A percentile compares a stretch with the other conserved stretches of the same genome.
phyloP scores from a whole-genome alignment of 2,329 filamentous ascomycete species.

The Drechslerella dactyloides region DNA sequence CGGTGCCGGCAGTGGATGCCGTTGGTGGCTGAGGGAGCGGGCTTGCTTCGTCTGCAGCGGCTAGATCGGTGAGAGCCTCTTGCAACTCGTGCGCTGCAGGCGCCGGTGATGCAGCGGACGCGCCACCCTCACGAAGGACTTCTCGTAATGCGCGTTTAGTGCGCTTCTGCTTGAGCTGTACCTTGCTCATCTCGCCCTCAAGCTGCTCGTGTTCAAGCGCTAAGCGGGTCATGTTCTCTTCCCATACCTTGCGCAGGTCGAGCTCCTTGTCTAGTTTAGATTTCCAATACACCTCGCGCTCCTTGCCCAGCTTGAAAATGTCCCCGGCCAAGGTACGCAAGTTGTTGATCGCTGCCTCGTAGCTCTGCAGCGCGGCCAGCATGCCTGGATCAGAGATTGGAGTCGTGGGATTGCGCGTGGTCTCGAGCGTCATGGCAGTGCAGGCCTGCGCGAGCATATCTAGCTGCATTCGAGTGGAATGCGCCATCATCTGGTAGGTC shows the following conservation, averaged over 20 bases:
- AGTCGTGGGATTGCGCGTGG: slow-evolving; percentile 71
- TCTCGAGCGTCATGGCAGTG: slow-evolving; percentile 76
- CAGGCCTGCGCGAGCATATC: slow-evolving; percentile 88
- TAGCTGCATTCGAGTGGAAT: slow-evolving; percentile 89
- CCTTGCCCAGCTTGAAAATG: slow-evolving; percentile 86
- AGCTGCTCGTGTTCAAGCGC: slow-evolving; percentile 91
- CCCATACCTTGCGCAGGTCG: slow-evolving; percentile 94
- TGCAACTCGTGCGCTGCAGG: slow-evolving; percentile 56
- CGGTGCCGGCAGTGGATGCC: slow-evolving; percentile 34
- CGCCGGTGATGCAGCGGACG: slow-evolving; percentile 28
- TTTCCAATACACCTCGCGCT: slow-evolving; percentile 96
- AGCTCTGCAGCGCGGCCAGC: slow-evolving; percentile 78
- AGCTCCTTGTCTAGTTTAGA: slow-evolving; percentile 89
- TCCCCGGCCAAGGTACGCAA: slow-evolving; percentile 84
- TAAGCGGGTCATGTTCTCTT: slow-evolving; percentile 98
- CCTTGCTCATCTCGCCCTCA: slow-evolving; percentile 71
- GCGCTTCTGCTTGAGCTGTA: slow-evolving; percentile 37
- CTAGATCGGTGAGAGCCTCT: slow-evolving; percentile 57
- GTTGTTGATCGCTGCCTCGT: slow-evolving; percentile 87
- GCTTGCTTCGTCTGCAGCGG: slow-evolving; percentile 53
- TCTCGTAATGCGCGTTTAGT: slow-evolving; percentile 47
- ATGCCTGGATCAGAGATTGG: slow-evolving; percentile 78
- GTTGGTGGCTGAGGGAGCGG: slow-evolving; percentile 31
- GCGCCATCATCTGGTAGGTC: slow-evolving; percentile 94
- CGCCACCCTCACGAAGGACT: slow-evolving; percentile 41